These are phyloP conservation scores for Phytophthora sp. DNA, from an alignment of 352 stramenopile genomes.

Conservation along the genomic window DNA sequence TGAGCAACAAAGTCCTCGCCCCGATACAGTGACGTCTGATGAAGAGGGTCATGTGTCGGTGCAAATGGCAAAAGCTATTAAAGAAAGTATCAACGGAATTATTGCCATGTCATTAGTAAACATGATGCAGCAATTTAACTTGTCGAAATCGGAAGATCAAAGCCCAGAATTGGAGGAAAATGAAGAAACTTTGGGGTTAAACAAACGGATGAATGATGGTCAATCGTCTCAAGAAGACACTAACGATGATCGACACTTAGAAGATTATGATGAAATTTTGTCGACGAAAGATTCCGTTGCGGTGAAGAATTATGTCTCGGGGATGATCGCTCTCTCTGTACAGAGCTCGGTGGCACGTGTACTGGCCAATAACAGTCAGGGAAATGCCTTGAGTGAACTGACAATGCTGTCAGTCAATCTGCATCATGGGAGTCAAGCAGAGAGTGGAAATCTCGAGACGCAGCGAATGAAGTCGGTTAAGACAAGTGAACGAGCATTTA, in stretches of 20 bases:
- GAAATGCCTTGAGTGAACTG: slow-evolving; percentile 12
- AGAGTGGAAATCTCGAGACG: slow-evolving; percentile 1
- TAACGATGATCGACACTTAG: background rate
- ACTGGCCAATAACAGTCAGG: slow-evolving; percentile 12
- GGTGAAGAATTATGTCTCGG: slow-evolving; percentile 28
- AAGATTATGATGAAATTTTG: slow-evolving; percentile 14
- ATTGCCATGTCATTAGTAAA: slow-evolving; percentile 45
- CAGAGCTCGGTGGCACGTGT: slow-evolving; percentile 24
- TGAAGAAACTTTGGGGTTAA: slow-evolving; percentile 1
- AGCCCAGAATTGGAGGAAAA: slow-evolving; percentile 4
- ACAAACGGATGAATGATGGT: slow-evolving; percentile 6
- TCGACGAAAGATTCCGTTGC: slow-evolving; percentile 21
- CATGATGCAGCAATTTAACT: slow-evolving; percentile 27
- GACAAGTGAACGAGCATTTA: background rate
- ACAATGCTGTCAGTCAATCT: slow-evolving; percentile 26
- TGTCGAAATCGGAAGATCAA: background rate
- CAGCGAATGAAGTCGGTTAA: too few relatives aligned
- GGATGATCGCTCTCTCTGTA: slow-evolving; percentile 29
- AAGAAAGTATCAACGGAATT: slow-evolving; percentile 42
- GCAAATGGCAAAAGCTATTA: slow-evolving; percentile 49
- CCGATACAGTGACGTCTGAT: background rate
- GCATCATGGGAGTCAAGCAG: background rate
- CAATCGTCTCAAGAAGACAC: background rate
- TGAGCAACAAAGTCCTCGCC: slow-evolving; percentile 4
- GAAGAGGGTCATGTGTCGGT: slow-evolving; percentile 35